Percentiles rank a stretch among this genome's conserved stretches.
Evolutionary conservation across 2,329 filamentous ascomycete genomes (phyloP).

Genomic region (Furcasterigmium sp.): DNA sequence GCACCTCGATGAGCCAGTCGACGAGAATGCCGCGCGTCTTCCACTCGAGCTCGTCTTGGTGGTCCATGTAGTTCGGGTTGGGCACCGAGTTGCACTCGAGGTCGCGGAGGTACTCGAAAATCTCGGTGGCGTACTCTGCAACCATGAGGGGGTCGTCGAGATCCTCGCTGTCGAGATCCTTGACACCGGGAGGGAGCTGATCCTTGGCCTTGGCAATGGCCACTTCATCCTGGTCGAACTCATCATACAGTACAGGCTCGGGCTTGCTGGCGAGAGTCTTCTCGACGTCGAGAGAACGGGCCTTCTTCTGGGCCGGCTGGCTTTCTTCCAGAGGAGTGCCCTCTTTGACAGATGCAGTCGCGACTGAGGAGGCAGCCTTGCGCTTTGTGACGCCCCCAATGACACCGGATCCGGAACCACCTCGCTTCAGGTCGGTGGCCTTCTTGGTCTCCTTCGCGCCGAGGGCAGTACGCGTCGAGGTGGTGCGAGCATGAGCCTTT

Average conservation of each 20-base stretch:
- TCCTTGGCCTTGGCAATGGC: conserved; percentile 11
- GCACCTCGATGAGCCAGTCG: conserved; percentile 97
- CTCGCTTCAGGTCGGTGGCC: conserved; percentile 60
- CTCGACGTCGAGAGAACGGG: conserved; percentile 47
- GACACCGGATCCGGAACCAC: conserved; percentile 63
- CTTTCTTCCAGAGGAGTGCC: conserved; percentile 55
- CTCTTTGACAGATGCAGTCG: conserved; percentile 46
- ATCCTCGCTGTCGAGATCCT: conserved; percentile 80
- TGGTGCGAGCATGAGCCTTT: conserved; percentile 55
- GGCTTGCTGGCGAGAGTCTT: conserved; percentile 23
- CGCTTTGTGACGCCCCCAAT: conserved; percentile 64
- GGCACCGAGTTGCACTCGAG: conserved; percentile 75
- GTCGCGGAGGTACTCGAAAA: conserved; percentile 91
- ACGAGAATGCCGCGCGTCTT: conserved; percentile 96
- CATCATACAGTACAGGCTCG: conserved; percentile 16
- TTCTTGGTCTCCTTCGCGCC: conserved; percentile 66
- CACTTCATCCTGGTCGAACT: conserved; percentile 10
- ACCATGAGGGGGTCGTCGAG: conserved; percentile 95
- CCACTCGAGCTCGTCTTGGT: conserved; percentile 94
- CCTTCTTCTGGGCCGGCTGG: conserved; percentile 65
- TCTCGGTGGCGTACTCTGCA: conserved; percentile 93
- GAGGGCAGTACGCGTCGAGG: conserved; percentile 57
- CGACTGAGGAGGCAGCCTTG: conserved; percentile 46
- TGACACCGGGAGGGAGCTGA: conserved; percentile 29
- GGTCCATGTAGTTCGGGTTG: conserved; percentile 91